A percentile compares a stretch with the other conserved stretches of the same genome.
These are phyloP conservation scores for Hypoxylon rubiginosum DNA, from an alignment of 2,329 filamentous ascomycete species.

Conservation along the genomic window DNA sequence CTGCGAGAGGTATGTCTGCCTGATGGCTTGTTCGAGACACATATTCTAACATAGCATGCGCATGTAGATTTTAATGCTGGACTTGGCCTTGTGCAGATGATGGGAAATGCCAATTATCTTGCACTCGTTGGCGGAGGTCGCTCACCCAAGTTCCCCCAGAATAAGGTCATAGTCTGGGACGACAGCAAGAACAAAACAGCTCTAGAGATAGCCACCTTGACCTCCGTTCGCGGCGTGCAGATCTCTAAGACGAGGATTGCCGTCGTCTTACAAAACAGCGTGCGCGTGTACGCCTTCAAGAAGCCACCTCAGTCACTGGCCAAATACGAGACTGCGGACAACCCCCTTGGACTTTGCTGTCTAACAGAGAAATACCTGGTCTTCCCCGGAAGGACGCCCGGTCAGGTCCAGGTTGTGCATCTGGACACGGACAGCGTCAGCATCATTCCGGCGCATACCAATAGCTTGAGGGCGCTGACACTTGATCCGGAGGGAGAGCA, in stretches of 20 bases:
- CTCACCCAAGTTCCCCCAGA: slow-evolving; percentile 86
- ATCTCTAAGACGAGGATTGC: slow-evolving; percentile 82
- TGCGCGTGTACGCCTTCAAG: slow-evolving; percentile 84
- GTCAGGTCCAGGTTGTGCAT: slow-evolving; percentile 91
- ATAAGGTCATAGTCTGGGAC: slow-evolving; percentile 96
- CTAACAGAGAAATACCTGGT: slow-evolving; percentile 80
- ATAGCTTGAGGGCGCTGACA: slow-evolving; percentile 81
- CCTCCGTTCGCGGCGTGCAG: slow-evolving; percentile 83
- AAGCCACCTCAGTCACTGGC: slow-evolving; percentile 78
- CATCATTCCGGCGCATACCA: slow-evolving; percentile 92
- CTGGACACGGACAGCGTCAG: slow-evolving; percentile 84
- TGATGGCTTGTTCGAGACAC: background rate
- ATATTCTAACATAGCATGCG: slow-evolving; percentile 26
- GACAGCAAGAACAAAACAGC: slow-evolving; percentile 80
- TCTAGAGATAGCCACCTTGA: slow-evolving; percentile 84
- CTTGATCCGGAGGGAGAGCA: slow-evolving; percentile 85
- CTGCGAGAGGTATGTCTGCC: slow-evolving; percentile 59
- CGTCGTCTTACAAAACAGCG: slow-evolving; percentile 83
- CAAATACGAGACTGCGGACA: slow-evolving; percentile 88
- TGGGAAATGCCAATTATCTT: slow-evolving; percentile 87
- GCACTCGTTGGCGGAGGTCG: slow-evolving; percentile 91
- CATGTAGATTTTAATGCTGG: slow-evolving; percentile 76
- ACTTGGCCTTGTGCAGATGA: slow-evolving; percentile 86
- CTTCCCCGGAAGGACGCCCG: slow-evolving; percentile 87
- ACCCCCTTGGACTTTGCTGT: slow-evolving; percentile 83